Base-by-base conservation (phyloP, 768 basidiomycete genomes). In the Pleurotus pulmonarius region DNA sequence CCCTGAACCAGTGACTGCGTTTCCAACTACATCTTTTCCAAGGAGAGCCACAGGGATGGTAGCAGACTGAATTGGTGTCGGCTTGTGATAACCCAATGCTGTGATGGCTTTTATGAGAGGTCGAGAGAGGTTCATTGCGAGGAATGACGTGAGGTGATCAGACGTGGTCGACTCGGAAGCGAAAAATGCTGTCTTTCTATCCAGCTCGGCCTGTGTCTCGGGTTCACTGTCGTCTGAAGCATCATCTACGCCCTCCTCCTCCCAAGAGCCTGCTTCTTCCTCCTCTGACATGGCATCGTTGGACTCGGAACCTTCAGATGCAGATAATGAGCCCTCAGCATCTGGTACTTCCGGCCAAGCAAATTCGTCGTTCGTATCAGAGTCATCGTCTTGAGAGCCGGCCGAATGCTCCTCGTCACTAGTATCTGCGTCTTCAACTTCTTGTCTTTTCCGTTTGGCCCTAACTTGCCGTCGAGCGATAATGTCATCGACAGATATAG, bases 11-110 rank as follows among this genome's bases (percentile, higher is more conserved):
- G 97, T 99, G 15, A 96, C 92, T 16, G 97, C 96, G 57, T 85
- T 88, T 29, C 96, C 97, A 53, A 99, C 94, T 38, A 99, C 82
- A 68, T 99, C 97, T 67, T 97, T 94, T 49, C 97, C 97, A 20
- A 95, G 69, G 16, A 99, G 82, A 20, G 94, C 96, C 43, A 94
- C 86, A 15, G 97, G 97, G 55, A 99, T 92, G 11, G 95, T 89
- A 43, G 91, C 87, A 2, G 91, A 86, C 72, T 99, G 97, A 49
- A 99, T 98, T 1, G 97, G 97, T 1, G 97, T 99, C 6, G 97
- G 97, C 29, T 81, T 86, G 46, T 78, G 72, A 63, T 95, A 94
- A 38, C 84, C 83, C 13, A 98, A 77, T 5, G 85, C 76, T n/a
- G 90, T 87, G 48, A 98, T 74, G 12, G 95, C 90, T 65, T 94